Evolutionary conservation across 495 filamentous ascomycete genomes (phyloP).

Genomic region (Talaromyces ruber): DNA sequence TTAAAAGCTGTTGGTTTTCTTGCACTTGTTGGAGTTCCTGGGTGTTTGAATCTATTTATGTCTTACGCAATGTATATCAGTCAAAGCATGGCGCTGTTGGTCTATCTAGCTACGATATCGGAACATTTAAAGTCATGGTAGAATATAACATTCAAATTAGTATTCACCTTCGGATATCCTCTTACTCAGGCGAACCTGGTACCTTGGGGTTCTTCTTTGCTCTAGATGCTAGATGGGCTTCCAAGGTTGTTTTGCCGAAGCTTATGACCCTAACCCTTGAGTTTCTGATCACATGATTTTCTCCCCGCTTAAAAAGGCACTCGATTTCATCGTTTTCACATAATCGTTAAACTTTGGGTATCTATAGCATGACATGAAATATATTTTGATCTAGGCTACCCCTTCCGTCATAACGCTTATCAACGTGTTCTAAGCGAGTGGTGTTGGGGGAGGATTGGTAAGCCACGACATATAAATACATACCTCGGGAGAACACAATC

Average conservation of each 20-base stretch:
- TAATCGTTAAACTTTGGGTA: not conserved
- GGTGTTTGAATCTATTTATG: not conserved
- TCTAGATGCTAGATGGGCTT: too few species aligned
- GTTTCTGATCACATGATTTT: not conserved
- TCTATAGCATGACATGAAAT: not conserved
- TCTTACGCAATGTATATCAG: not conserved
- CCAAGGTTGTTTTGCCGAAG: too few species aligned
- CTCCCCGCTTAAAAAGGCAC: not conserved
- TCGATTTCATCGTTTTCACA: not conserved
- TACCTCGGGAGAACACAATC: not conserved
- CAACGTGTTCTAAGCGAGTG: not conserved
- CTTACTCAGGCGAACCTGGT: too few species aligned
- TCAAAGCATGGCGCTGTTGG: slow-evolving; percentile 4
- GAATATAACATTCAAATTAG: not conserved
- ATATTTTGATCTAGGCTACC: not conserved
- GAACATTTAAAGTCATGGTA: not conserved
- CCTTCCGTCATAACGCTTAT: not conserved
- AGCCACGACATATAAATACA: not conserved
- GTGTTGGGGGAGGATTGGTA: not conserved
- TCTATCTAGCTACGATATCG: not conserved
- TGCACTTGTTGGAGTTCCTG: not conserved
- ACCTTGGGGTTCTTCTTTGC: too few species aligned
- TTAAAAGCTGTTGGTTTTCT: not conserved
- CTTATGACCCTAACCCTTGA: not conserved
- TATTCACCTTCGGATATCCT: not conserved